Base-by-base conservation (phyloP, 352 stramenopile genomes). In the Globisporangium nunn region DNA sequence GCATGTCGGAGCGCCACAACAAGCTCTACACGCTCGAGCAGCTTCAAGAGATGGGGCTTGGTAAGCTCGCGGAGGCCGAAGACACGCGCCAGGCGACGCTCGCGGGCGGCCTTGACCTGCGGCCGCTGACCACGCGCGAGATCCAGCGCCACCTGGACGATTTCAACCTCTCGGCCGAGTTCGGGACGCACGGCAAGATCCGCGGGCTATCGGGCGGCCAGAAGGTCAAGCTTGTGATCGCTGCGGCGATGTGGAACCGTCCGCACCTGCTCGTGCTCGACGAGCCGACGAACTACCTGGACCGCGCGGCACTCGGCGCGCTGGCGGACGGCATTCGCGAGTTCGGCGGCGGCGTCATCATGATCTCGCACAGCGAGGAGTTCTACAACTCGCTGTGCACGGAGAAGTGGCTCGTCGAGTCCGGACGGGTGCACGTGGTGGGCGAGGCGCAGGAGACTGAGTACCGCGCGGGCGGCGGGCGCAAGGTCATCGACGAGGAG, bases 261-360 rank as follows among this genome's bases (percentile, higher is more conserved):
- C 87, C 87, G 39, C 87, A 96, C 68, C 69, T 23, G 23, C 23
- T 23, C 23, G 91, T 98, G 61, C 77, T 98, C 52, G 93, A 98
- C 77, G 93, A 98, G 75, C 93, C 93, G 31, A 98, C 93, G 60
- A 98, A 98, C 79, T 98, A 97, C 72, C 75, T 98, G 50, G 95
- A 98, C 73, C 91, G 96, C 23, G 23, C 23, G 23, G 23, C 23
- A 1, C 23, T 23, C 23, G 23, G 23, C 23, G 23, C 23, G 23
- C 23, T 23, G 23, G 23, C 23, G 23, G 23, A 23, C 23, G 23
- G 23, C 23, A 23, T 23, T 1, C 23, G 23, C 23, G 23, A 23
- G 23, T 23, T 23, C 23, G 23, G 23, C 23, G 23, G 23, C 23
- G 23, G 23, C 23, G 23, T 23, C 23, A 23, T 23, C 23, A 23